Conservation (phyloP, 2,329 filamentous ascomycete genomes). For the Alternaria longipes region DNA sequence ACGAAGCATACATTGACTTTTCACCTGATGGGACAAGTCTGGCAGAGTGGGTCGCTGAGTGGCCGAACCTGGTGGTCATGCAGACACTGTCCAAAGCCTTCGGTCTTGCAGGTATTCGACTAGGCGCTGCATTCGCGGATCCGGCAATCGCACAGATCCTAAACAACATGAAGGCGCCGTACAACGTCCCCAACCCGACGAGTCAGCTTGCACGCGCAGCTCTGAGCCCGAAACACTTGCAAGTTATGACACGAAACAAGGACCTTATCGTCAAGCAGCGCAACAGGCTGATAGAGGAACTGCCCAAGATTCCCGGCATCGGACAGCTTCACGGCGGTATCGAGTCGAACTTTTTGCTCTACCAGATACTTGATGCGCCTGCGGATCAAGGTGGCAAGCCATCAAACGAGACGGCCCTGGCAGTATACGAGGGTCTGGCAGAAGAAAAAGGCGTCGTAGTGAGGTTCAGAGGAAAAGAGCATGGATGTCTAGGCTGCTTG, state of each 20-base stretch:
- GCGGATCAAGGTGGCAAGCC: constrained; percentile 69
- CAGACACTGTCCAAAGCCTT: constrained; percentile 99
- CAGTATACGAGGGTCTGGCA: constrained; percentile 84
- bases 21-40: constrained; percentile 80
- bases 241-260: constrained; percentile 75
- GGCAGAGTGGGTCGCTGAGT: constrained; percentile 90
- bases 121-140: constrained; percentile 85
- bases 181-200: constrained; percentile 92
- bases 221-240: constrained; percentile 71
- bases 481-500: constrained; percentile 87
- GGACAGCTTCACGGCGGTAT: constrained; percentile 82
- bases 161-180: constrained; percentile 94
- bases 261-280: constrained; percentile 78
- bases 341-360: constrained; percentile 88
- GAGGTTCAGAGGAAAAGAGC: constrained; percentile 90
- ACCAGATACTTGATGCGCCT: constrained; percentile 79
- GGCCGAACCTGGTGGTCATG: constrained; percentile 96
- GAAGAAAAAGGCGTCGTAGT: constrained; percentile 91
- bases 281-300: constrained; percentile 74
- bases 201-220: constrained; percentile 81
- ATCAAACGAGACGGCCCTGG: constrained; percentile 79
- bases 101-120: constrained; percentile 89
- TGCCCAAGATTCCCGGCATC: constrained; percentile 79
- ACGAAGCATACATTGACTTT: constrained; percentile 98
- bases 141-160: constrained; percentile 78